phyloP scores from a whole-genome alignment of 2,329 filamentous ascomycete genomes.

The Ambrosiella xylebori region DNA sequence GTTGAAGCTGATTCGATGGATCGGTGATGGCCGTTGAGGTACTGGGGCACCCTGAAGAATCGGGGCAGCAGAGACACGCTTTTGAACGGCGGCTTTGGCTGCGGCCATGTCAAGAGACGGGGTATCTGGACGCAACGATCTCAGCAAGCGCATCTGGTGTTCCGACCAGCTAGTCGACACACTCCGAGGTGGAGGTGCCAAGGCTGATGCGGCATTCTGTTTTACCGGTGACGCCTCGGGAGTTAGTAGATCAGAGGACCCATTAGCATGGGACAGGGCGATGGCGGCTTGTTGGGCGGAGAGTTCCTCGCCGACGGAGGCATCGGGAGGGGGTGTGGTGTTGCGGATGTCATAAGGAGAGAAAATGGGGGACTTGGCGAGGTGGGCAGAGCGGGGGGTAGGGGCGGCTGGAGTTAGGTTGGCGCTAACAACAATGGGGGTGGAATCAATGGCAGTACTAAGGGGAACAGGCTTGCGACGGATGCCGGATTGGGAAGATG shows the following conservation, averaged over 20 bases:
- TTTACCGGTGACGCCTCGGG: background rate
- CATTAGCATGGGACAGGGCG: background rate
- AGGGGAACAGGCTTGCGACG: background rate
- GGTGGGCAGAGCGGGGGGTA: background rate
- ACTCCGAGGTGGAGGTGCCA: background rate
- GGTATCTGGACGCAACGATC: background rate
- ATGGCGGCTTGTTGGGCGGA: background rate
- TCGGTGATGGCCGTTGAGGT: slow-evolving; percentile 6
- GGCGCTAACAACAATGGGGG: background rate
- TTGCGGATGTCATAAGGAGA: background rate
- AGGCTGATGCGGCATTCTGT: background rate
- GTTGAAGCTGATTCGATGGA: slow-evolving; percentile 1
- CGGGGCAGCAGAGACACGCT: slow-evolving; percentile 2
- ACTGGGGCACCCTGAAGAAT: background rate
- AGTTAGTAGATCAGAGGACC: background rate
- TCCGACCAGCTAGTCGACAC: background rate
- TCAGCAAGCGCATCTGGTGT: background rate
- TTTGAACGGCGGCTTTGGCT: background rate
- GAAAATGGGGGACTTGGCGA: background rate
- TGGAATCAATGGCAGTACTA: background rate
- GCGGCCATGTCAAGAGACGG: background rate
- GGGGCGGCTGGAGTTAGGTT: background rate
- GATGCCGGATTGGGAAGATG: background rate
- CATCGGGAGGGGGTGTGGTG: slow-evolving; percentile 3
- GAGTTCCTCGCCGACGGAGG: background rate